Percentiles rank a stretch among this genome's conserved stretches.
phyloP scores from a whole-genome alignment of 208 protist genomes.

The Angomonas ambiguus region DNA sequence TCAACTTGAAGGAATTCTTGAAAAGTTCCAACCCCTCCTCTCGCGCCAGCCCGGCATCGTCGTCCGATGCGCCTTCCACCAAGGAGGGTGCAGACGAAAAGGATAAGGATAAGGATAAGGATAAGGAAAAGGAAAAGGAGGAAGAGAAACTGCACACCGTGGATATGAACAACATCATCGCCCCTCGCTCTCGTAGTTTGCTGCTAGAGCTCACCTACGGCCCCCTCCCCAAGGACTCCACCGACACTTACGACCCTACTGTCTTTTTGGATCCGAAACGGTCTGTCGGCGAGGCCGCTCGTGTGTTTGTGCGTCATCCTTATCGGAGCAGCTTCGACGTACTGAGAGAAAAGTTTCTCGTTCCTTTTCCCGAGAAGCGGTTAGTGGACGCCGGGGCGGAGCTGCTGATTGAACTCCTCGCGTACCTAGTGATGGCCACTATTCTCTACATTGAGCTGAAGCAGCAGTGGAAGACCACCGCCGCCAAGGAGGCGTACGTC shows the following conservation, averaged over 20 bases:
- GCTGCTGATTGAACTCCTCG: slow-evolving; percentile 73
- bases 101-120: background rate
- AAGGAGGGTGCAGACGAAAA: background rate
- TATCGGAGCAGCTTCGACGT: slow-evolving; percentile 70
- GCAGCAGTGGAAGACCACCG: slow-evolving; percentile 35
- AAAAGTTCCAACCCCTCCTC: background rate
- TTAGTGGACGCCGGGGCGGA: slow-evolving; percentile 73
- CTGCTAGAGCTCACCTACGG: slow-evolving; percentile 56
- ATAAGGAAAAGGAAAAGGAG: background rate
- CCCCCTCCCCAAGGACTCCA: slow-evolving; percentile 26
- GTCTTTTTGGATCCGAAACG: slow-evolving; percentile 50
- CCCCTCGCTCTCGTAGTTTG: slow-evolving; percentile 69
- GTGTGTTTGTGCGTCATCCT: slow-evolving; percentile 66
- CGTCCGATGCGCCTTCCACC: background rate
- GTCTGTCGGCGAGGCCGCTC: slow-evolving; percentile 39
- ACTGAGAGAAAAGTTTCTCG: slow-evolving; percentile 65
- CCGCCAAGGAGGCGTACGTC: slow-evolving; percentile 55
- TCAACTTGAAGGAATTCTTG: background rate
- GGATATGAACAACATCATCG: slow-evolving; percentile 39
- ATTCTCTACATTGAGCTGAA: slow-evolving; percentile 63
- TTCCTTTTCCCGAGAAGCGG: slow-evolving; percentile 59
- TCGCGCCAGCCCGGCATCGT: background rate
- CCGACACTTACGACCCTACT: slow-evolving; percentile 47
- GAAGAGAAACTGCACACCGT: slow-evolving; percentile 12
- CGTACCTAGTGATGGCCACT: slow-evolving; percentile 59